Conservation (phyloP, 139 green algal genomes). For the Edaphochlamys debaryana region DNA sequence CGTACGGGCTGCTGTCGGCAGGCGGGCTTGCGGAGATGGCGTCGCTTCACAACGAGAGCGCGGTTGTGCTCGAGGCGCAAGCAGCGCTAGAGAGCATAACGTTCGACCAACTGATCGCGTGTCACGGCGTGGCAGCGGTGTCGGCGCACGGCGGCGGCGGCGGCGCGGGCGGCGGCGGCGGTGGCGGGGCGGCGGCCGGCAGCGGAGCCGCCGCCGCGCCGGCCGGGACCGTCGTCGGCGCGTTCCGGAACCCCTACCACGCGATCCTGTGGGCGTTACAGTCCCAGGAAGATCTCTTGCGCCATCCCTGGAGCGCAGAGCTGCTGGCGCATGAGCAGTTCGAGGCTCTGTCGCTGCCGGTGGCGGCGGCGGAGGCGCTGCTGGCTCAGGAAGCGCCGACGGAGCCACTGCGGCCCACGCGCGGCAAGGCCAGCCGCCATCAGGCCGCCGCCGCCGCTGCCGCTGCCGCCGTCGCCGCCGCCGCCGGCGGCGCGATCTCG, state of each 20-base stretch:
- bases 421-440: too few relatives aligned
- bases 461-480: not conserved
- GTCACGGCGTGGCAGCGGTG: constrained; percentile 17
- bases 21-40: not conserved
- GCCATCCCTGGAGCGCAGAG: constrained; percentile 22
- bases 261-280: constrained; percentile 37
- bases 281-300: constrained; percentile 32
- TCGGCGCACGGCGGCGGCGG: not conserved
- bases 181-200: not conserved
- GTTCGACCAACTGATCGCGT: constrained; percentile 6
- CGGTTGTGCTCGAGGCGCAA: constrained; percentile 9
- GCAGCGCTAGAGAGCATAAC: not conserved
- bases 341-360: constrained; percentile 5
- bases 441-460: not conserved
- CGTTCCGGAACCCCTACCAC: constrained; percentile 34
- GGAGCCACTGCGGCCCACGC: not conserved
- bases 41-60: not conserved
- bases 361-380: constrained; percentile 1
- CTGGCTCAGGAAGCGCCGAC: not conserved
- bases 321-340: constrained; percentile 39
- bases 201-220: not conserved
- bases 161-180: not conserved
- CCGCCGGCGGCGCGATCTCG: too few relatives aligned
- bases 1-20: constrained; percentile 21
- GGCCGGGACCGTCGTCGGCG: not conserved